These are phyloP conservation scores for Schizophyllum amplum DNA, from an alignment of 1,284 basidiomycete species.

Conservation along the genomic window DNA sequence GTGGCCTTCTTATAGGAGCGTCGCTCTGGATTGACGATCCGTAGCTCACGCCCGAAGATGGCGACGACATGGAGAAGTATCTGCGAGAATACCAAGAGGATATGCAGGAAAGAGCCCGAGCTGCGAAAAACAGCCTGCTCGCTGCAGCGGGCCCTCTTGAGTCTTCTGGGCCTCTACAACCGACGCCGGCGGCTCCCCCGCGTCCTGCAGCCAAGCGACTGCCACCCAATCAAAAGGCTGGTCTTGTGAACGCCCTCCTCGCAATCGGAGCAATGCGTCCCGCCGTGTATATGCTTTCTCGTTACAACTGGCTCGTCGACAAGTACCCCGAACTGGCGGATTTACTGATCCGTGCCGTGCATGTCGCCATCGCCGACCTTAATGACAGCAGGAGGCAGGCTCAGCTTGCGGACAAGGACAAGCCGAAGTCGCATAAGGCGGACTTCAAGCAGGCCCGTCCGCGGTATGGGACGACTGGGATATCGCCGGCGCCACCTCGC, in stretches of 20 bases:
- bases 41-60: conserved; percentile 68
- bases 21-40: conserved; percentile 4
- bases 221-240: conserved; percentile 75
- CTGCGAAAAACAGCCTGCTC: conserved; percentile 71
- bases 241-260: conserved; percentile 76
- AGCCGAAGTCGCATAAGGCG: too few species aligned
- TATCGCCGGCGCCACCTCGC: conserved; percentile 40
- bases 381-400: conserved; percentile 55
- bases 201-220: conserved; percentile 16
- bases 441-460: conserved; percentile 56
- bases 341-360: conserved; percentile 69
- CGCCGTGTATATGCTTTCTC: conserved; percentile 71
- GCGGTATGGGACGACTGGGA: conserved; percentile 52
- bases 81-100: conserved; percentile 62
- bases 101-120: conserved; percentile 57
- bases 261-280: conserved; percentile 78
- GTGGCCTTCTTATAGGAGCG: conserved; percentile 13
- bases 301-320: conserved; percentile 83
- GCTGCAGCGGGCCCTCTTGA: conserved; percentile 82
- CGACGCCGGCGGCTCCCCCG: conserved; percentile 37
- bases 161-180: not conserved
- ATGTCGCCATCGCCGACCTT: conserved; percentile 40
- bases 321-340: conserved; percentile 81
- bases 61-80: conserved; percentile 59
- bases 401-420: conserved; percentile 40